phyloP scores from a whole-genome alignment of 2,329 filamentous ascomycete genomes.

The Cladosporium sp. region DNA sequence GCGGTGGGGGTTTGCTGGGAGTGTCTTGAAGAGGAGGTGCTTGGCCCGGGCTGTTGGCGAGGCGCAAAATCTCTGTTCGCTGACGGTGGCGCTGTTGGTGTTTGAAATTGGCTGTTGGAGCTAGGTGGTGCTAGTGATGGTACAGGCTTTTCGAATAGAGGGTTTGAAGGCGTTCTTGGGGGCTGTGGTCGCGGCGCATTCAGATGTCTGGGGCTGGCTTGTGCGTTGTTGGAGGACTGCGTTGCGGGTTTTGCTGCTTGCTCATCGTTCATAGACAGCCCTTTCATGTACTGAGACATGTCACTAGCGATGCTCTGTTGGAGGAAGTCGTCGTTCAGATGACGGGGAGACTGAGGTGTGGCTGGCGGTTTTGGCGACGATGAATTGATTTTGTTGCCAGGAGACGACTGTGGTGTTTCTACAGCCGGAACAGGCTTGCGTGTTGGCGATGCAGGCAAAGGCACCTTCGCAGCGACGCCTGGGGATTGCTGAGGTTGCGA shows the following conservation, averaged over 20 bases:
- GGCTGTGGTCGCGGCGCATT: background rate
- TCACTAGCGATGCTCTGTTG: slow-evolving; percentile 45
- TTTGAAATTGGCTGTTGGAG: background rate
- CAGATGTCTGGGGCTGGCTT: background rate
- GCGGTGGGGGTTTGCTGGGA: slow-evolving; percentile 1
- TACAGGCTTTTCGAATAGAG: slow-evolving; percentile 8
- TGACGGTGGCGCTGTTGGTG: background rate
- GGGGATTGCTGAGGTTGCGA: slow-evolving; percentile 33
- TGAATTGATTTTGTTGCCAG: slow-evolving; percentile 25
- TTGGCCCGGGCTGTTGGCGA: slow-evolving; percentile 9
- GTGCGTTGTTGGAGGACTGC: slow-evolving; percentile 13
- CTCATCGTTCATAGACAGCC: slow-evolving; percentile 30
- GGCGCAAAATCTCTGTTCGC: background rate
- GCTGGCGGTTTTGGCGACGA: slow-evolving; percentile 29
- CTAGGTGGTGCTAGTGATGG: slow-evolving; percentile 14
- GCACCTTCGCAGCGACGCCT: slow-evolving; percentile 38
- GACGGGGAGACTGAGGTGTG: slow-evolving; percentile 28
- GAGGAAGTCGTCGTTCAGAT: slow-evolving; percentile 44
- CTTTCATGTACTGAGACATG: slow-evolving; percentile 38
- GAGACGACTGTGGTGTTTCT: slow-evolving; percentile 31
- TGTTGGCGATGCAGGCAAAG: slow-evolving; percentile 44
- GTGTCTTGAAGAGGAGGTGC: slow-evolving; percentile 14
- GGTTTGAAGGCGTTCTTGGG: slow-evolving; percentile 1
- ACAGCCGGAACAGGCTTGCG: slow-evolving; percentile 34
- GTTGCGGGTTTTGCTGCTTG: slow-evolving; percentile 18